Conservation (phyloP, 768 basidiomycete genomes). For the Candolleomyces eurysporus region DNA sequence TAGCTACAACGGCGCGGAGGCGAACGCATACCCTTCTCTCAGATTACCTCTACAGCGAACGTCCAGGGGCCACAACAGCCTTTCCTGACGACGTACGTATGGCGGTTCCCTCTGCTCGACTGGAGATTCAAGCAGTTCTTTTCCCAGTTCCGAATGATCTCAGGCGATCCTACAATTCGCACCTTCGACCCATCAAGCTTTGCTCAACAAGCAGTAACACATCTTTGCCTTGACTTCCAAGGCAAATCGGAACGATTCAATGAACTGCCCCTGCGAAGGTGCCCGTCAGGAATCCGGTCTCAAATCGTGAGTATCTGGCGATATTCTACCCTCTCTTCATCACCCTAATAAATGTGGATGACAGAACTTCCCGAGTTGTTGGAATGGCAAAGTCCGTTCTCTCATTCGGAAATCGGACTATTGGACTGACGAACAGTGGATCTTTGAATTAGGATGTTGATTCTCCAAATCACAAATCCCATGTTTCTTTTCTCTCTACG, state of each 20-base stretch:
- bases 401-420: not conserved
- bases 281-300: slow-evolving; percentile 36
- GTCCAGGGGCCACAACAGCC: slow-evolving; percentile 31
- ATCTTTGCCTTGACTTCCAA: slow-evolving; percentile 39
- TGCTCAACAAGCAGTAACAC: slow-evolving; percentile 36
- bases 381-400: slow-evolving; percentile 29
- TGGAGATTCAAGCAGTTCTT: not conserved
- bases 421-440: not conserved
- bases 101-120: not conserved
- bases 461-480: slow-evolving; percentile 37
- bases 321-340: not conserved
- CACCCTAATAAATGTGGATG: not conserved
- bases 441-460: slow-evolving; percentile 31
- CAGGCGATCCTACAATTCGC: slow-evolving; percentile 34
- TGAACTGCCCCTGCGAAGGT: slow-evolving; percentile 26
- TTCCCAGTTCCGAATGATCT: slow-evolving; percentile 37
- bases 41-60: slow-evolving; percentile 37
- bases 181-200: slow-evolving; percentile 28
- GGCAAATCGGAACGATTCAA: slow-evolving; percentile 28
- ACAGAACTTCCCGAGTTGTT: slow-evolving; percentile 32
- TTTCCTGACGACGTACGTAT: slow-evolving; percentile 38
- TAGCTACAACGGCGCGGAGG: too few relatives aligned
- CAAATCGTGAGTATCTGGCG: slow-evolving; percentile 26
- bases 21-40: not conserved
- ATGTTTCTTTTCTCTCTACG: slow-evolving; percentile 37